These are phyloP conservation scores for Paulownia fortunei DNA, from an alignment of 257 asterid genomes.

Conservation along the genomic window DNA sequence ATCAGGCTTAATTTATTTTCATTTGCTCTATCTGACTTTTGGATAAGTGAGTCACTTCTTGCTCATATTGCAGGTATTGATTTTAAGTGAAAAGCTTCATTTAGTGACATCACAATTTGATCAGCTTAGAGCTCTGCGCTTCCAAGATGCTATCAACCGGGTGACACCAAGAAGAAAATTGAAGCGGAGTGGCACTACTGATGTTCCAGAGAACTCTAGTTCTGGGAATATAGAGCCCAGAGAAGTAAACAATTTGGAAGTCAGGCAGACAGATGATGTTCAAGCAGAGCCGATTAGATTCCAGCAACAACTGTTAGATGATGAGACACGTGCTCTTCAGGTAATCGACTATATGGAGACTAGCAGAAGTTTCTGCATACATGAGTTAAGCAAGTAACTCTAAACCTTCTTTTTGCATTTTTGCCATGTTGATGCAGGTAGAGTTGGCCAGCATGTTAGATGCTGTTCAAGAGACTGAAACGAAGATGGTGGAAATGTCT, in stretches of 20 bases:
- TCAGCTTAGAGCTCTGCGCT: constrained; percentile 90
- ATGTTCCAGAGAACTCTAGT: constrained; percentile 44
- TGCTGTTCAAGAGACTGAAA: constrained; percentile 88
- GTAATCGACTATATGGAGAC: constrained; percentile 38
- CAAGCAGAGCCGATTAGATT: constrained; percentile 61
- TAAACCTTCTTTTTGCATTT: not conserved
- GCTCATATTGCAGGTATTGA: constrained; percentile 65
- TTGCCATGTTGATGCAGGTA: constrained; percentile 49
- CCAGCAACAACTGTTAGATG: constrained; percentile 79
- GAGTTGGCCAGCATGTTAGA: constrained; percentile 86
- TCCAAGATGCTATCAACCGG: constrained; percentile 89
- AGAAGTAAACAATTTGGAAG: constrained; percentile 47
- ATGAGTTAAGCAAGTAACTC: not conserved
- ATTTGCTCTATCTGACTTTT: not conserved
- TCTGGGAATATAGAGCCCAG: constrained; percentile 37
- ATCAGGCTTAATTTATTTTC: not conserved
- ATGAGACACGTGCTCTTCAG: constrained; percentile 94
- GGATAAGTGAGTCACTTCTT: not conserved
- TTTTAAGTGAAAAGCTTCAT: constrained; percentile 89
- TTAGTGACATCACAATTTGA: constrained; percentile 89
- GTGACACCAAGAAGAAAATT: constrained; percentile 79
- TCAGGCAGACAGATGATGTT: constrained; percentile 49
- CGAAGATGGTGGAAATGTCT: constrained; percentile 95
- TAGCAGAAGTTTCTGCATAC: not conserved
- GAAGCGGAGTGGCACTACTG: constrained; percentile 41